Evolutionary conservation across 75 land plant genomes (phyloP).

Genomic region (Pinus taeda): DNA sequence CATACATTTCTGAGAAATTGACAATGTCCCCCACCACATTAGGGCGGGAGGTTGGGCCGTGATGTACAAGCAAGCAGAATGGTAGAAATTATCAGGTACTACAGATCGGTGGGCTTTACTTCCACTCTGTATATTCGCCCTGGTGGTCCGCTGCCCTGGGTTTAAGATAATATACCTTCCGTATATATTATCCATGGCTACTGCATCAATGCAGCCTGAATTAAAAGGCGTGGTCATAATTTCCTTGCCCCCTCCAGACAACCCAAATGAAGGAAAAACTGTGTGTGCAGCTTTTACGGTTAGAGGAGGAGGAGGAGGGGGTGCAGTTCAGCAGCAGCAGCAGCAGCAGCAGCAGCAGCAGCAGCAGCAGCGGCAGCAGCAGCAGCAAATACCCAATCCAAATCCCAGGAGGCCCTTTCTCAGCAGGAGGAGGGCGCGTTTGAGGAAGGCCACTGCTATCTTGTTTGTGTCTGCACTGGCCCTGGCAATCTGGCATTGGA

Average conservation of each 20-base stretch:
- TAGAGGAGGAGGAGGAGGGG: conserved; percentile 7
- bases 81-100: background rate
- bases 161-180: background rate
- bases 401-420: background rate
- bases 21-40: background rate
- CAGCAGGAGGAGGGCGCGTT: background rate
- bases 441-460: background rate
- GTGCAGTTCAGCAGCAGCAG: background rate
- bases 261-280: conserved; percentile 65
- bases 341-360: background rate
- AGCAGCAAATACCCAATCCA: conserved; percentile 4
- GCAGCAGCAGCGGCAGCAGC: background rate
- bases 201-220: conserved; percentile 5
- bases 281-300: conserved; percentile 55
- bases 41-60: background rate
- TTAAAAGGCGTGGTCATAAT: conserved; percentile 70
- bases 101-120: background rate
- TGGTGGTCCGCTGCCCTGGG: background rate
- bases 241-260: conserved; percentile 57
- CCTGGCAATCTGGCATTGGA: conserved; percentile 3
- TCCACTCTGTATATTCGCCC: background rate
- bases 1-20: background rate
- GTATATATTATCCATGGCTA: conserved; percentile 1
- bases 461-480: background rate
- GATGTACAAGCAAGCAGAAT: background rate